Evolutionary conservation across 768 basidiomycete species (phyloP), one percentile per base, ranked within the genome.

Genomic region (Podaxis sp.): DNA sequence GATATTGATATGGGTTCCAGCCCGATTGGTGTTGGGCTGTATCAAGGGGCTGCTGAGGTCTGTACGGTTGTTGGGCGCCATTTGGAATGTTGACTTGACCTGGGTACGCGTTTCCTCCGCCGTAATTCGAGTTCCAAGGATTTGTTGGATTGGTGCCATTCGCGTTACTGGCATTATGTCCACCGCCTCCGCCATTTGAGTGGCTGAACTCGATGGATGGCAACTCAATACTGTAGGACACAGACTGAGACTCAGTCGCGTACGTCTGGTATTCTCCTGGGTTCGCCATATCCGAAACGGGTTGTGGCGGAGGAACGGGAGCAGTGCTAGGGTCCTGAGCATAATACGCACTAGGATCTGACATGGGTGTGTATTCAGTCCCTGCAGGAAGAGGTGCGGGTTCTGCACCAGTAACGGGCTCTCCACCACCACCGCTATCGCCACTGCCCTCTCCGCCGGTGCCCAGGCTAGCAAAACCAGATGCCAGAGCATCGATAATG

Each of bases 1-100:
- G 40, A 18, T 54, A 48, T 13, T 48, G 52, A 25, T 61, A 60
- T 28, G 59, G 59, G 21, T 38, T 55, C 44, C 53, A 55, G 21
- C 44, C 25, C 21, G 42, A 44, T 10, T 61, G 52, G 13, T 61
- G 52, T 23, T 40, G 35, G 3, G 11, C 27, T 10, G 50, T 2
- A 3, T 32, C 28, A 52, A 35, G 16, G 7, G 37, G 5, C 28
- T 47, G 56, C 21, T 50, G 57, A 28, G 50, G 28, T 23, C 14
- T 18, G 40, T 32, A 21, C 5, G 59, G 59, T 38, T 48, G 59
- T 18, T 48, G 59, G n/a, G 51, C 44, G 28, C 59, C 59, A 11
- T 16, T 36, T 4, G 52, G 59, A 38, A 48, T 9, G 21, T 55
- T 18, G 46, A 28, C 18, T 50, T 40, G 48, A 6, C 37, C 5